Conservation (phyloP, 1,284 basidiomycete species). For the Ustilago shanxiensis region DNA sequence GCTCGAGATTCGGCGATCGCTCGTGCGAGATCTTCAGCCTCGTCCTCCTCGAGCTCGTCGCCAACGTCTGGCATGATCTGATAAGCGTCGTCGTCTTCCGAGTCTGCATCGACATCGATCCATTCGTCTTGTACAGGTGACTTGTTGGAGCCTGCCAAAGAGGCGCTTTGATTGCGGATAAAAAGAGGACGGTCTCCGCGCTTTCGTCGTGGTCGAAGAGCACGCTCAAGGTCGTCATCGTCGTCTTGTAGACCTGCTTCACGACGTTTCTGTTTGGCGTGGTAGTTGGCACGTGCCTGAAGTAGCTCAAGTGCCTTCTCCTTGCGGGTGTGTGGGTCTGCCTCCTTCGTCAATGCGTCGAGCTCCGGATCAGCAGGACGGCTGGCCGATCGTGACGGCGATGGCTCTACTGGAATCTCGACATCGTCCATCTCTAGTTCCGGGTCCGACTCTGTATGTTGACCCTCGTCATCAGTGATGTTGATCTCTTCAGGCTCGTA, state of each 20-base stretch:
- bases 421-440: slow-evolving; percentile 66
- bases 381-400: slow-evolving; percentile 11
- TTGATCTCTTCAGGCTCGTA: slow-evolving; percentile 50
- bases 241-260: slow-evolving; percentile 55
- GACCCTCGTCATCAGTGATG: slow-evolving; percentile 48
- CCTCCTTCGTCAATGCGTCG: slow-evolving; percentile 45
- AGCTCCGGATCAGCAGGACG: slow-evolving; percentile 51
- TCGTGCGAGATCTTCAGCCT: slow-evolving; percentile 56
- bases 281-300: slow-evolving; percentile 52
- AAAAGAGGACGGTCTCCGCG: slow-evolving; percentile 45
- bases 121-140: slow-evolving; percentile 21
- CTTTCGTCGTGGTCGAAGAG: slow-evolving; percentile 21
- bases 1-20: slow-evolving; percentile 53
- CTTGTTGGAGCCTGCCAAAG: slow-evolving; percentile 4
- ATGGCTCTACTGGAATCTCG: slow-evolving; percentile 44
- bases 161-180: slow-evolving; percentile 22
- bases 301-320: slow-evolving; percentile 58
- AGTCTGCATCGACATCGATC: slow-evolving; percentile 46
- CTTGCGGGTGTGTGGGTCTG: slow-evolving; percentile 52
- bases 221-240: slow-evolving; percentile 21
- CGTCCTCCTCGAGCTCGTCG: slow-evolving; percentile 52
- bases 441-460: slow-evolving; percentile 36
- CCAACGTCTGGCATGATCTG: slow-evolving; percentile 18
- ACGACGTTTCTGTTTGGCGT: slow-evolving; percentile 53
- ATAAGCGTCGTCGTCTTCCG: slow-evolving; percentile 21